These are phyloP conservation scores for Peterozyma xylosa DNA, from an alignment of 805 yeast species.

Conservation along the genomic window DNA sequence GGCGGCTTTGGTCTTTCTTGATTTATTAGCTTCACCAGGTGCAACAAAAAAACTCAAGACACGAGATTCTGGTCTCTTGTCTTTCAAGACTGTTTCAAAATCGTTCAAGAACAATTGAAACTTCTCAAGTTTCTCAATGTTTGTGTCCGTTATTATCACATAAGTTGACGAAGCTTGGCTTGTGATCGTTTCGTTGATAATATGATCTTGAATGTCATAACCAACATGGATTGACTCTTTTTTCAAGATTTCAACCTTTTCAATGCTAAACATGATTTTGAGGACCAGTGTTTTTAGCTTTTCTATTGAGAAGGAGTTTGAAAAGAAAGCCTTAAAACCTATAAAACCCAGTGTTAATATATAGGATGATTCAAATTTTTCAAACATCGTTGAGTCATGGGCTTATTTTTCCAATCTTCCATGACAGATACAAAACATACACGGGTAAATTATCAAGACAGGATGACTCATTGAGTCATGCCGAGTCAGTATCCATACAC, in stretches of 20 bases:
- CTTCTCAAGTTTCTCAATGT: conserved; percentile 62
- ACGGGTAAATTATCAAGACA: too few species aligned
- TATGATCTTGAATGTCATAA: conserved; percentile 66
- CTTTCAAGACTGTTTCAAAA: conserved; percentile 29
- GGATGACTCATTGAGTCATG: too few species aligned
- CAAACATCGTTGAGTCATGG: too few species aligned
- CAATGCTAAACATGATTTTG: conserved; percentile 10
- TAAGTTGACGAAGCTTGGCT: conserved; percentile 80
- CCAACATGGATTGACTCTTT: conserved; percentile 86
- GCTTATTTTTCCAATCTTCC: too few species aligned
- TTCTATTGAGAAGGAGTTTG: too few species aligned
- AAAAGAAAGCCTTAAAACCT: too few species aligned
- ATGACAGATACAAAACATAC: too few species aligned
- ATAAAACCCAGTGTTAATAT: too few species aligned
- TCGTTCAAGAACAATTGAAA: conserved; percentile 36
- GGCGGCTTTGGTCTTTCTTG: conserved; percentile 80
- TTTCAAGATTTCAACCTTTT: conserved; percentile 73
- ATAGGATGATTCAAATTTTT: too few species aligned
- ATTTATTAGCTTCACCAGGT: conserved; percentile 92
- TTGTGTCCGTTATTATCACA: conserved; percentile 82
- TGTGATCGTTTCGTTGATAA: conserved; percentile 57
- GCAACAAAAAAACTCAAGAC: conserved; percentile 67
- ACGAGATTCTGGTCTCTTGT: conserved; percentile 47
- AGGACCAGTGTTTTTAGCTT: too few species aligned
- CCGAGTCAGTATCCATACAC: too few species aligned